These are phyloP conservation scores for Blastomyces emzantsi DNA, from an alignment of 2,329 filamentous ascomycete genomes.

Conservation along the genomic window DNA sequence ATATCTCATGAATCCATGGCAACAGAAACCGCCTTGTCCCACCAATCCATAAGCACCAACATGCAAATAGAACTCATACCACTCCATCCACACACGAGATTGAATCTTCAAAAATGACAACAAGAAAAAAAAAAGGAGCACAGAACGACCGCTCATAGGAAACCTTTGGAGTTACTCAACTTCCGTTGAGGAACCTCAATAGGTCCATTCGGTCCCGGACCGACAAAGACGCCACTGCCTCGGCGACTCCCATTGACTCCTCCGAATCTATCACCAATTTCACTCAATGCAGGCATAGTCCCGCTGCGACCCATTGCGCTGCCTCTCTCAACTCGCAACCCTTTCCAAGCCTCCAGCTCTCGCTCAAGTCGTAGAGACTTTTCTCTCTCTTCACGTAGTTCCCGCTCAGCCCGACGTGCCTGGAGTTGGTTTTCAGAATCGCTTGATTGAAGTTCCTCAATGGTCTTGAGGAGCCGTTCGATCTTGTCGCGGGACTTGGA, in stretches of 20 bases:
- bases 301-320: slow-evolving; percentile 25
- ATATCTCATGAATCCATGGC: slow-evolving; percentile 6
- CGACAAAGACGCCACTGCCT: slow-evolving; percentile 32
- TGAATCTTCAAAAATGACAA: background rate
- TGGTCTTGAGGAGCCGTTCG: slow-evolving; percentile 77
- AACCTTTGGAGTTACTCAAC: slow-evolving; percentile 69
- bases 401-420: slow-evolving; percentile 77
- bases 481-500: slow-evolving; percentile 80
- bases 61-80: background rate
- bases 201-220: slow-evolving; percentile 24
- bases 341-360: slow-evolving; percentile 76
- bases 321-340: slow-evolving; percentile 55
- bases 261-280: slow-evolving; percentile 26
- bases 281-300: slow-evolving; percentile 29
- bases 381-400: slow-evolving; percentile 81
- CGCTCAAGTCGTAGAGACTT: slow-evolving; percentile 72
- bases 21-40: background rate
- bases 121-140: background rate
- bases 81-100: background rate
- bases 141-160: slow-evolving; percentile 43
- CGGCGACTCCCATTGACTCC: slow-evolving; percentile 30
- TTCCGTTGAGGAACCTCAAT: slow-evolving; percentile 56
- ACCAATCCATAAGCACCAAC: background rate
- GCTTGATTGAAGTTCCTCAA: slow-evolving; percentile 85
- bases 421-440: slow-evolving; percentile 75